A percentile compares a stretch with the other conserved stretches of the same genome.
phyloP scores from a whole-genome alignment of 1,139 yeast genomes.

The Blastobotrys apis region DNA sequence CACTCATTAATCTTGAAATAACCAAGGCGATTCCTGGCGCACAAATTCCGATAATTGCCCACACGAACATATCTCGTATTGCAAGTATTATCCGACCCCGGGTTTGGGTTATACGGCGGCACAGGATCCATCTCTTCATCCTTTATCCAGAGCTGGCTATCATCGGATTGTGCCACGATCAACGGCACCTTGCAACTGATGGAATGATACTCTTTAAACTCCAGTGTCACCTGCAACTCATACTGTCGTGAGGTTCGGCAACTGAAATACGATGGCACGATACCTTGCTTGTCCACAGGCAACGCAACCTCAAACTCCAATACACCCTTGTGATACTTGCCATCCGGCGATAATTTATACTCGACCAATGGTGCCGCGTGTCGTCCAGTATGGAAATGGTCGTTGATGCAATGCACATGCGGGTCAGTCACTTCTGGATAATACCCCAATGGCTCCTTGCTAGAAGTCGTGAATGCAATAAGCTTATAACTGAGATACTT shows the following conservation, averaged over 20 bases:
- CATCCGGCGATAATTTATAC: neutral
- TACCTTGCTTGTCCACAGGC: constrained; percentile 18
- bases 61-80: neutral
- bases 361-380: constrained; percentile 3
- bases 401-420: constrained; percentile 5
- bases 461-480: constrained; percentile 2
- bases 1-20: no score
- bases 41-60: neutral
- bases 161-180: neutral
- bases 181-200: constrained; percentile 1
- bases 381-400: constrained; percentile 1
- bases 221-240: constrained; percentile 12
- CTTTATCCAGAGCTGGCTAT: constrained; percentile 2
- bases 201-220: neutral
- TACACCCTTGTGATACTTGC: neutral
- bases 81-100: neutral
- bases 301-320: constrained; percentile 4
- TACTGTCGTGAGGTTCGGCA: constrained; percentile 28
- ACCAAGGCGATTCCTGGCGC: neutral
- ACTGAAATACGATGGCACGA: constrained; percentile 24
- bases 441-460: neutral
- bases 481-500: constrained; percentile 2
- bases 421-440: constrained; percentile 3
- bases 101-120: constrained; percentile 7
- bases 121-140: constrained; percentile 9